Evolutionary conservation across 73 alveolate species (phyloP), one percentile per base, ranked within the genome.

Genomic region (Uronychia setigera): DNA sequence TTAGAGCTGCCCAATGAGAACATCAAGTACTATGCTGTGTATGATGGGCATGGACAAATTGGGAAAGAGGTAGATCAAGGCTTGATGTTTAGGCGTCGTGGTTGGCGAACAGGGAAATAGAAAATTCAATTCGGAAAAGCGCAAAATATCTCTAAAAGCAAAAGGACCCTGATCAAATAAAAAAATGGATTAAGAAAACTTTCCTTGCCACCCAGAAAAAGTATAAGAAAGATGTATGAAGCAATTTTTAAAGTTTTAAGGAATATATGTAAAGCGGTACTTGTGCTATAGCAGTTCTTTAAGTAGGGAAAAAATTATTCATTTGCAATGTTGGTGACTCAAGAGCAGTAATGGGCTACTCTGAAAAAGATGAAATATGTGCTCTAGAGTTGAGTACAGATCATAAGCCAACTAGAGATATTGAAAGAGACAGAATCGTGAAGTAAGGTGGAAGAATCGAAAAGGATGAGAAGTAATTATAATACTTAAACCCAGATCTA

Each of bases 271-370:
- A 77, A 33, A 85, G 91, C 77, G 92, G 92, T 30, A 86, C 92
- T 1, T 86, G 92, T 31, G 30, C 79, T 33, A 86, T 97, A 26
- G 60, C 95, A 27, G 96, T 90, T 1, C 88, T 95, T 26, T 88
- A 95, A 60, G 91, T 92, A 58, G 95, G 88, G 58, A 84, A 84
- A 0, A 67, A 92, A 31, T 57, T 97, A 46, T 95, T 93, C 88
- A 84, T 91, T 46, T 98, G 98, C 0, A 97, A 97, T 92, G 92
- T 92, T 77, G 99, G 99, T 0, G 99, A 97, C 87, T 87, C 98
- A 29, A 78, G 99, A 32, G 96, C 97, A 0, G 93, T 97, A 0
- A 74, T 80, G 59, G 29, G 74, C 35, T 78, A 79, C 59, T 87
- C 95, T 5, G 79, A 92, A 85, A 95, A 95, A 35, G 92, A 87